Percentiles rank a stretch among this genome's conserved stretches.
Evolutionary conservation across 2,329 filamentous ascomycete species (phyloP).

Genomic region (Didymella exigua): DNA sequence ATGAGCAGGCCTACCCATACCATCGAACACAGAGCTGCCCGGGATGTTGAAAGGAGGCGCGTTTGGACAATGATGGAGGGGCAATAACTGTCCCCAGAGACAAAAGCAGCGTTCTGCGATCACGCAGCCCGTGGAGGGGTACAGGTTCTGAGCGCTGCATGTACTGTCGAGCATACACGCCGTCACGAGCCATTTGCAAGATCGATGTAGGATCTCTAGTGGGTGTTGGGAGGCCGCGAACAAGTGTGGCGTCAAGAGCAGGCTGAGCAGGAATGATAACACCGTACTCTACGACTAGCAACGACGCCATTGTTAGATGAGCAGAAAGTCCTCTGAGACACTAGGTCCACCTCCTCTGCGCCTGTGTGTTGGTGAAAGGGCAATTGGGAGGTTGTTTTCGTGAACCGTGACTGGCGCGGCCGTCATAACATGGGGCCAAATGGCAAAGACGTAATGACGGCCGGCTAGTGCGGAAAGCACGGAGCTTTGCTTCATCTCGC

Average conservation of each 20-base stretch:
- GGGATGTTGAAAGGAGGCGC: too few relatives aligned
- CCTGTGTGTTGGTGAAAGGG: background rate
- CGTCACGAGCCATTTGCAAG: background rate
- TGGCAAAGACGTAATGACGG: slow-evolving; percentile 6
- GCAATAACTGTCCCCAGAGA: background rate
- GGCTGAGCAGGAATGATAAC: background rate
- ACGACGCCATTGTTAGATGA: background rate
- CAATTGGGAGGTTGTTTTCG: slow-evolving; percentile 4
- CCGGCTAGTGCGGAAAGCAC: slow-evolving; percentile 2
- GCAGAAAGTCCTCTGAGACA: background rate
- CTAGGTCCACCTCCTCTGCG: background rate
- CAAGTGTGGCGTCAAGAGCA: background rate
- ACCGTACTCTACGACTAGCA: background rate
- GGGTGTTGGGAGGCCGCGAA: background rate
- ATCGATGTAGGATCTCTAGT: background rate
- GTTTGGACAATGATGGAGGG: background rate
- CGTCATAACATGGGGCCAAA: background rate
- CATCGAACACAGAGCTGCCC: too few relatives aligned
- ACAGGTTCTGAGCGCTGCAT: background rate
- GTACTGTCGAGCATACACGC: background rate
- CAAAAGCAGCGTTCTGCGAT: background rate
- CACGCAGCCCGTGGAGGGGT: background rate
- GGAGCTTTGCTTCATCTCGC: slow-evolving; percentile 9
- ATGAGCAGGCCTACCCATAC: too few relatives aligned
- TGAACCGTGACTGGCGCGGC: slow-evolving; percentile 5